A percentile compares a stretch with the other conserved stretches of the same genome.
phyloP scores from a whole-genome alignment of 176 grass and related monocot genomes.

The Carex myosuroides region DNA sequence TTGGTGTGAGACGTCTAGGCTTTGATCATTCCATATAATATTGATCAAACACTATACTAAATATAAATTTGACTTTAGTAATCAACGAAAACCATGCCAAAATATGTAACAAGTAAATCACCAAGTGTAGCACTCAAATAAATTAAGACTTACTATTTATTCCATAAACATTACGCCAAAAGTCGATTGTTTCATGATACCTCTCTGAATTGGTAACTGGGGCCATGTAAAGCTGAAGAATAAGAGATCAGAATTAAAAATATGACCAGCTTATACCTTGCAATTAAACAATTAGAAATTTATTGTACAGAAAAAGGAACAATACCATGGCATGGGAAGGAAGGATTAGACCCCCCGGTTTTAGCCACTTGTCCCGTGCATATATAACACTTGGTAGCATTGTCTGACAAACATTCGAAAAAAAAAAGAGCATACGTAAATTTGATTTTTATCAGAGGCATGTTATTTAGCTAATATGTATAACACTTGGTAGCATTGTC shows the following conservation, averaged over 20 bases:
- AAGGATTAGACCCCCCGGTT: conserved; percentile 89
- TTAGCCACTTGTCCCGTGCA: conserved; percentile 97
- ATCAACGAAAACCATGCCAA: not conserved
- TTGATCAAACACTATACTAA: not conserved
- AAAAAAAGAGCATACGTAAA: conserved; percentile 10
- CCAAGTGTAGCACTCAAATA: not conserved
- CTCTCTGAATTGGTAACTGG: conserved; percentile 85
- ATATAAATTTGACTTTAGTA: not conserved
- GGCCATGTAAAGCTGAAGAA: conserved; percentile 72
- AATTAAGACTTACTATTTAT: conserved; percentile 65
- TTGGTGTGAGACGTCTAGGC: not conserved
- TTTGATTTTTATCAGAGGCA: not conserved
- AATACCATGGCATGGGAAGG: conserved; percentile 89
- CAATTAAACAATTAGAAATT: not conserved
- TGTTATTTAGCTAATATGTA: not conserved
- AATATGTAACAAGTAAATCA: not conserved
- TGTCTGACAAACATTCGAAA: conserved; percentile 38
- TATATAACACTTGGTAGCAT: conserved; percentile 85
- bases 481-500: no score
- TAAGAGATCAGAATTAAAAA: conserved; percentile 24
- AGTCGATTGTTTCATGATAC: conserved; percentile 67
- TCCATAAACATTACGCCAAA: conserved; percentile 89
- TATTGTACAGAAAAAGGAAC: not conserved
- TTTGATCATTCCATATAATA: not conserved
- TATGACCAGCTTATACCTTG: not conserved